Evolutionary conservation across 2,329 filamentous ascomycete genomes (phyloP).

Genomic region (Aspergillus caelatus): DNA sequence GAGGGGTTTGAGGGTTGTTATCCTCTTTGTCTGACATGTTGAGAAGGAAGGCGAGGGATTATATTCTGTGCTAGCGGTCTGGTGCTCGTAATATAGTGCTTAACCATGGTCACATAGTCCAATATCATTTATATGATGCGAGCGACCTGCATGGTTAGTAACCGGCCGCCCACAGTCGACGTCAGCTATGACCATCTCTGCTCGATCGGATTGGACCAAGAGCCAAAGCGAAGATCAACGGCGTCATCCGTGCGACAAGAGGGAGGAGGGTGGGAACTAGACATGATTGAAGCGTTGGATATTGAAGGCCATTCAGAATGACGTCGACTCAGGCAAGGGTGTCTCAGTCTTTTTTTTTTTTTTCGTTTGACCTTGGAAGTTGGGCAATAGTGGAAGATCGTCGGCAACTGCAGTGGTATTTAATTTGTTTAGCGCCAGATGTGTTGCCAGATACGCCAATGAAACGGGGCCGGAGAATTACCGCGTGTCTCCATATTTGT

Average conservation of each 20-base stretch:
- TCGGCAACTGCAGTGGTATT: background rate
- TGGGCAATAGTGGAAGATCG: constrained; percentile 7
- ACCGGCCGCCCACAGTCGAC: constrained; percentile 6
- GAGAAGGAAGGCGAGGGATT: constrained; percentile 25
- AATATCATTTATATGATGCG: constrained; percentile 9
- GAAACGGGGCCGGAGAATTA: constrained; percentile 5
- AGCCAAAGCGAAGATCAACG: background rate
- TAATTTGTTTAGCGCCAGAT: constrained; percentile 15
- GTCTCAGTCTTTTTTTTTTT: background rate
- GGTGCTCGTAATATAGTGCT: constrained; percentile 6
- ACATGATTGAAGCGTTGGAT: constrained; percentile 5
- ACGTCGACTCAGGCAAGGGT: constrained; percentile 10
- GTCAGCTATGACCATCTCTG: constrained; percentile 9
- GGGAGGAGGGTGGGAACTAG: constrained; percentile 16
- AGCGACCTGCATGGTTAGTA: constrained; percentile 2
- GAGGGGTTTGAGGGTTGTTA: constrained; percentile 16
- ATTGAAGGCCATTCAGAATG: constrained; percentile 1
- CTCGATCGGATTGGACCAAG: constrained; percentile 6
- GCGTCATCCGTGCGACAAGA: constrained; percentile 10
- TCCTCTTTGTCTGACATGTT: constrained; percentile 34
- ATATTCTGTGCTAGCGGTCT: constrained; percentile 5
- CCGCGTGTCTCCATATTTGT: constrained; percentile 8
- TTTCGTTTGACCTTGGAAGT: background rate
- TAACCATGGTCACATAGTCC: constrained; percentile 25
- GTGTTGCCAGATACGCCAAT: constrained; percentile 10